Percentiles rank a stretch among this genome's conserved stretches.
These are phyloP conservation scores for Gossypium rotundifolium DNA, from an alignment of 345 rosid genomes.

Conservation along the genomic window DNA sequence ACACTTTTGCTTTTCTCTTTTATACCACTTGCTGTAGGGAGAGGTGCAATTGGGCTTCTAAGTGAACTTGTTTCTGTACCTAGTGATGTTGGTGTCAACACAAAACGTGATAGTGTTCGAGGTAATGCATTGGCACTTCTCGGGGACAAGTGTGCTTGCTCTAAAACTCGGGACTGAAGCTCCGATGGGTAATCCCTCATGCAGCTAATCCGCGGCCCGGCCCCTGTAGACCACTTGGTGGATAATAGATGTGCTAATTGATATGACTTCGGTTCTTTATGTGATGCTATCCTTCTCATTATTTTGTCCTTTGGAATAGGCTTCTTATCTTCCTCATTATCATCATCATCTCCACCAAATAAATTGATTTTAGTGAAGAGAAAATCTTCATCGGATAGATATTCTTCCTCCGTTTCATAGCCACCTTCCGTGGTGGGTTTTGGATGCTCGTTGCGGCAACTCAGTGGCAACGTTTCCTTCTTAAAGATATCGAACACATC, in stretches of 20 bases:
- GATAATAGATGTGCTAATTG: slow-evolving; percentile 68
- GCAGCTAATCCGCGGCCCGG: slow-evolving; percentile 91
- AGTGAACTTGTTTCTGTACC: slow-evolving; percentile 12
- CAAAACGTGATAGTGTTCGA: slow-evolving; percentile 8
- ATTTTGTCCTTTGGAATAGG: slow-evolving; percentile 66
- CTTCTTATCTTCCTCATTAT: slow-evolving; percentile 38
- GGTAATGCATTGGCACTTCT: slow-evolving; percentile 17
- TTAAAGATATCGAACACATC: slow-evolving; percentile 17
- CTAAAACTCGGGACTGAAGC: slow-evolving; percentile 62
- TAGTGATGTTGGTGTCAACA: slow-evolving; percentile 9
- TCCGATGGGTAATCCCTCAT: slow-evolving; percentile 93
- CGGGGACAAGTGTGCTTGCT: slow-evolving; percentile 72
- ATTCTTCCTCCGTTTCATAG: slow-evolving; percentile 73
- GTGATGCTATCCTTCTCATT: slow-evolving; percentile 72
- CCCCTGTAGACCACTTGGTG: slow-evolving; percentile 86
- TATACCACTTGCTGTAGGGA: not conserved
- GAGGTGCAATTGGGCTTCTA: slow-evolving; percentile 22
- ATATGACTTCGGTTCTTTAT: slow-evolving; percentile 59
- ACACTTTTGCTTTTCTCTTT: slow-evolving; percentile 12
- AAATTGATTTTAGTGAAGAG: slow-evolving; percentile 49
- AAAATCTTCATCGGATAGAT: slow-evolving; percentile 66
- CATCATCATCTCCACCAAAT: slow-evolving; percentile 41
- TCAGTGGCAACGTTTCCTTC: slow-evolving; percentile 12
- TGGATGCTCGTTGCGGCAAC: slow-evolving; percentile 9
- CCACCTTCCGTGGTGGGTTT: slow-evolving; percentile 46